phyloP scores from a whole-genome alignment of 768 basidiomycete genomes.

The Strobilomyces dryophilus region DNA sequence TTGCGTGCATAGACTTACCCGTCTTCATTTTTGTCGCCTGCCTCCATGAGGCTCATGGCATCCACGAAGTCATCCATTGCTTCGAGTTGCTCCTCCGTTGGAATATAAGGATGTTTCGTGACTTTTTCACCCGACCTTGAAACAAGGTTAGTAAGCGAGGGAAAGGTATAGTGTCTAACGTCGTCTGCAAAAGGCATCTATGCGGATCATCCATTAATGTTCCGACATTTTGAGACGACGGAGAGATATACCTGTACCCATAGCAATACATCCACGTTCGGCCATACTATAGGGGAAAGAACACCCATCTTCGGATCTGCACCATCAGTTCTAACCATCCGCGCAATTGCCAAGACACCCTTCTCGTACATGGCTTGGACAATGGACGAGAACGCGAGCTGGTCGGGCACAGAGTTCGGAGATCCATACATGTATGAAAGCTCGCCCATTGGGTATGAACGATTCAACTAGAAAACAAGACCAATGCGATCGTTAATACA shows the following conservation, averaged over 20 bases:
- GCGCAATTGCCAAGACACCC: conserved; percentile 69
- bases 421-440: conserved; percentile 84
- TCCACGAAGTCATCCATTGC: conserved; percentile 90
- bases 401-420: conserved; percentile 56
- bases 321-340: conserved; percentile 74
- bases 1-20: conserved; percentile 45
- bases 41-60: conserved; percentile 80
- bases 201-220: background rate
- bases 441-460: conserved; percentile 81
- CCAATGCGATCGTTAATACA: background rate
- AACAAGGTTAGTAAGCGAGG: conserved; percentile 68
- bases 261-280: conserved; percentile 72
- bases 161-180: conserved; percentile 81
- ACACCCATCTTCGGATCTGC: conserved; percentile 85
- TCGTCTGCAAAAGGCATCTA: conserved; percentile 98
- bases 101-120: conserved; percentile 75
- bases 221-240: background rate
- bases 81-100: conserved; percentile 68
- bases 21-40: conserved; percentile 70
- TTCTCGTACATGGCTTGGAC: conserved; percentile 74
- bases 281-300: conserved; percentile 57
- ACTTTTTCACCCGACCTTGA: conserved; percentile 73
- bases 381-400: conserved; percentile 84
- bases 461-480: conserved; percentile 57
- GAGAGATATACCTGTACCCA: conserved; percentile 69